Base-by-base conservation (phyloP, 805 yeast genomes). In the Ogataea paraovalis region DNA sequence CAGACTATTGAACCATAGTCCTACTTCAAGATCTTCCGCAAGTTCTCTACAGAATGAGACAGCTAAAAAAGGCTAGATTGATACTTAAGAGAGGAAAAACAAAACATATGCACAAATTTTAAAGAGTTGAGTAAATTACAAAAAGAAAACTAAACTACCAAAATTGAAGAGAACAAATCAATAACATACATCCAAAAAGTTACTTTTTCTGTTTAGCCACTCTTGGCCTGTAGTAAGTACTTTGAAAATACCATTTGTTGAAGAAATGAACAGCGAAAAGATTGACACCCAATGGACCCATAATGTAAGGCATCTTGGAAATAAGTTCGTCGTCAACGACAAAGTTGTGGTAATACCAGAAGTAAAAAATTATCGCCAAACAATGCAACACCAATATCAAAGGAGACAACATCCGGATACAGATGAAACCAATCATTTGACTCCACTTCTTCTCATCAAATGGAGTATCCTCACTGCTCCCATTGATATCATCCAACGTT, bases 401-500 rank as follows among this genome's bases (percentile, higher is more conserved):
- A 14, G 69, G 70, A 2, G 63, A 50, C 2, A 52, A 27, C 2
- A 65, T 42, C 25, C 70, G 44, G 18, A 66, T 49, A 2, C 46
- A 37, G 2, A 59, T 42, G 41, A 57, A 66, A 3, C 69, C 69
- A 45, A 65, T 48, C 28, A 60, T 28, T 13, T 42, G 33, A 18
- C 25, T 45, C 67, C 68, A 65, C 12, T 48, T 42, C 5, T 23
- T 28, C 28, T 58, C 53, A 36, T 51, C 49, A 16, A 50, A 43
- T 19, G 47, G 49, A 19, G 19, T 36, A 3, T 39, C 45, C 8
- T 48, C 42, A 1, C 23, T 36, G 2, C 39, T 44, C 10, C 46
- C 42, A 1, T 37, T 19, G 14, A 49, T 16, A n/a, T 50, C 53
- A n/a, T 36, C 43, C 43, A 48, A 23, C 13, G 51, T 39, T 32